Conservation (phyloP, 2,329 filamentous ascomycete species). For the Grosmannia serpens region DNA sequence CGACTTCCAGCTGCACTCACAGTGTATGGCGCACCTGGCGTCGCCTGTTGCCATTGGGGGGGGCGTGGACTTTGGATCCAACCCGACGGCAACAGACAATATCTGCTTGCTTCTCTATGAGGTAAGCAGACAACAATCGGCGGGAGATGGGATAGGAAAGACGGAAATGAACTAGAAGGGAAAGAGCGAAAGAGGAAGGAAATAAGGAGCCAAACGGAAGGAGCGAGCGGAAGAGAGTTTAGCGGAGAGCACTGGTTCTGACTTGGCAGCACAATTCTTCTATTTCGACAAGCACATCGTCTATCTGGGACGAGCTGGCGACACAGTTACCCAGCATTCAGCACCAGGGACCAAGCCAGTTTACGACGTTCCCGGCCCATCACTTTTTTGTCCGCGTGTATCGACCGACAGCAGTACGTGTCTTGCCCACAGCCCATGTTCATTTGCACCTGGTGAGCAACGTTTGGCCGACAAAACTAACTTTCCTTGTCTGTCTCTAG, state of each 20-base stretch:
- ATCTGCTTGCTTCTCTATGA: conserved; percentile 43
- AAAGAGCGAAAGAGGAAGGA: neutral
- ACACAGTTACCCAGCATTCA: conserved; percentile 25
- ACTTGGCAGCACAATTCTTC: conserved; percentile 32
- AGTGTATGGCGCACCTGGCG: conserved; percentile 32
- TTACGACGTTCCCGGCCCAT: conserved; percentile 40
- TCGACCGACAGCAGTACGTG: conserved; percentile 38
- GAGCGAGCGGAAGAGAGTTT: neutral
- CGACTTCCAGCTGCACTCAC: conserved; percentile 29
- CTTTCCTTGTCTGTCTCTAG: conserved; percentile 16
- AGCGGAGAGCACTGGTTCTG: neutral
- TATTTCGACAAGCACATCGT: conserved; percentile 19
- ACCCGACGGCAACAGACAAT: conserved; percentile 15
- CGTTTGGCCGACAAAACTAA: neutral
- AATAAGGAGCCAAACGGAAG: neutral
- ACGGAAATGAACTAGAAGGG: too few species aligned
- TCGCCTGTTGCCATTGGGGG: conserved; percentile 15
- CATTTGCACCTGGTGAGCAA: neutral
- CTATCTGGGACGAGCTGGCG: conserved; percentile 26
- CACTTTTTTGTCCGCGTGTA: conserved; percentile 47
- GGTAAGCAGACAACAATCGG: conserved; percentile 22
- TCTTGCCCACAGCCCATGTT: neutral
- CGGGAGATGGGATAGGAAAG: neutral
- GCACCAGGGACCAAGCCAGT: conserved; percentile 32
- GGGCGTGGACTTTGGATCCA: conserved; percentile 11